These are phyloP conservation scores for Ilex aquifolium DNA, from an alignment of 257 asterid species.

Conservation along the genomic window DNA sequence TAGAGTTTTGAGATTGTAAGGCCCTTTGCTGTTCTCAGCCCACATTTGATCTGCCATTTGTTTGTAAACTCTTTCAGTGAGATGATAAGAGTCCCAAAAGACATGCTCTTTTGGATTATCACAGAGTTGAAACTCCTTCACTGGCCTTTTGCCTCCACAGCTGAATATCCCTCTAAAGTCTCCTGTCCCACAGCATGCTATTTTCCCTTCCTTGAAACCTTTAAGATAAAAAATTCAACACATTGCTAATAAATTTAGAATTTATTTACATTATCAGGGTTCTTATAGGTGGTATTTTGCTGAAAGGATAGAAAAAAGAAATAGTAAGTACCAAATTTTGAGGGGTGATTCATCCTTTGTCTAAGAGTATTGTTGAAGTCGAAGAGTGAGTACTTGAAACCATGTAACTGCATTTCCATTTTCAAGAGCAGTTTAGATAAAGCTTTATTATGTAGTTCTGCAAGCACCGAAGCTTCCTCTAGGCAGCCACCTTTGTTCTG, in stretches of 20 bases:
- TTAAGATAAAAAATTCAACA: too few species aligned
- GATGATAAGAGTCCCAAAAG: slow-evolving; percentile 31
- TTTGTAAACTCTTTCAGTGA: slow-evolving; percentile 20
- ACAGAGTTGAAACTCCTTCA: slow-evolving; percentile 34
- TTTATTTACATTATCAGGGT: not conserved
- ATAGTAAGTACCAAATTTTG: not conserved
- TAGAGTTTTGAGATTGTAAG: slow-evolving; percentile 14
- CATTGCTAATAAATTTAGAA: too few species aligned
- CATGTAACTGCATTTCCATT: not conserved
- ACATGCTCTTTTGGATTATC: slow-evolving; percentile 21
- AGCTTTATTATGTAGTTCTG: not conserved
- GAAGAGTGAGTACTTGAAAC: not conserved
- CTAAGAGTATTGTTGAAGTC: not conserved
- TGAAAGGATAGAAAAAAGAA: too few species aligned
- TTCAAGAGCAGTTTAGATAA: not conserved
- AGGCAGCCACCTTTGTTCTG: not conserved
- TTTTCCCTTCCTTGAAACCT: slow-evolving; percentile 42
- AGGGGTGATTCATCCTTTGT: not conserved
- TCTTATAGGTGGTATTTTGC: slow-evolving; percentile 1
- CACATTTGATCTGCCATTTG: slow-evolving; percentile 33
- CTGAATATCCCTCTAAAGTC: slow-evolving; percentile 32
- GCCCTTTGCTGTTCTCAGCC: slow-evolving; percentile 5
- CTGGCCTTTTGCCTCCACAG: slow-evolving; percentile 50
- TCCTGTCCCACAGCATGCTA: slow-evolving; percentile 61
- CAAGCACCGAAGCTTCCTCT: not conserved